A percentile compares a stretch with the other conserved stretches of the same genome.
Evolutionary conservation across 805 yeast species (phyloP).

Genomic region (Debaryomyces prosopidis): DNA sequence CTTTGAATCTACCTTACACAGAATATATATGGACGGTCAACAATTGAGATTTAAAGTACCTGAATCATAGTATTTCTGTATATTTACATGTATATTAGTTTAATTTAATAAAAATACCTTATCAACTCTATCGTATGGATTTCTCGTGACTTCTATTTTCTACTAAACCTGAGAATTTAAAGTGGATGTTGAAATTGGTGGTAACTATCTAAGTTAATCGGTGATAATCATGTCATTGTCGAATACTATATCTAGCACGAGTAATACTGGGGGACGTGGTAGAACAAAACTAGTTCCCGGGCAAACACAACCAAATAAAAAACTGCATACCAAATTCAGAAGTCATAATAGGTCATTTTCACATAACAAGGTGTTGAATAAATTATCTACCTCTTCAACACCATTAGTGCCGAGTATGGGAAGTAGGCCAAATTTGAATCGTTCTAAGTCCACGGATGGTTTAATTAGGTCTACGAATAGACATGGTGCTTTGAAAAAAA

Average conservation of each 20-base stretch:
- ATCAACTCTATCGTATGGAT: not conserved
- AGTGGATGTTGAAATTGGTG: not conserved
- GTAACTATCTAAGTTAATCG: not conserved
- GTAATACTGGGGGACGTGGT: not conserved
- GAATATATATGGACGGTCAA: slow-evolving; percentile 72
- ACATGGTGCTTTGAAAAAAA: slow-evolving; percentile 27
- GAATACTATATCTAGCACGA: not conserved
- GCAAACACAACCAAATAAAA: not conserved
- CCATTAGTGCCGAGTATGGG: slow-evolving; percentile 1
- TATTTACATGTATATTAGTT: not conserved
- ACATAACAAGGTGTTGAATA: slow-evolving; percentile 22
- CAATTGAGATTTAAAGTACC: slow-evolving; percentile 55
- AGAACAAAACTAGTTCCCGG: not conserved
- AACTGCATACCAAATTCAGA: slow-evolving; percentile 9
- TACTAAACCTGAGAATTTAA: not conserved
- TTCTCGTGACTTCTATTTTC: not conserved
- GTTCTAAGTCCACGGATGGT: slow-evolving; percentile 45
- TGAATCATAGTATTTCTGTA: slow-evolving; percentile 12
- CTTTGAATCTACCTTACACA: slow-evolving; percentile 61
- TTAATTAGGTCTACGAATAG: slow-evolving; percentile 22
- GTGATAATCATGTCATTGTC: slow-evolving; percentile 1
- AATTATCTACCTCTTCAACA: slow-evolving; percentile 7
- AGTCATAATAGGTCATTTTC: slow-evolving; percentile 27
- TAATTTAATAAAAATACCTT: not conserved
- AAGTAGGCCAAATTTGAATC: slow-evolving; percentile 30